phyloP scores from a whole-genome alignment of 306 rosid genomes.

The Casuarina equisetifolia region DNA sequence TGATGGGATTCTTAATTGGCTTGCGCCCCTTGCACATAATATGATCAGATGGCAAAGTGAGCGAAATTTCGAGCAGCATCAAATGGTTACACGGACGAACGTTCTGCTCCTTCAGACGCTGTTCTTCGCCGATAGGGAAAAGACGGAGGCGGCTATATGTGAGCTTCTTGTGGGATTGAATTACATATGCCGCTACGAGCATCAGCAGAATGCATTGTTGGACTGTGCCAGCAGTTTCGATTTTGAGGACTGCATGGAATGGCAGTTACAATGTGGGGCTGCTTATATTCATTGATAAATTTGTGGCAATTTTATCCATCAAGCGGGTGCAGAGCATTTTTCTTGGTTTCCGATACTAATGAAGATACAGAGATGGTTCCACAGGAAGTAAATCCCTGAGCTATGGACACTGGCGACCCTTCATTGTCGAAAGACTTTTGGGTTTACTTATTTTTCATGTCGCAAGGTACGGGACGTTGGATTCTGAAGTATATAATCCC shows the following conservation, averaged over 20 bases:
- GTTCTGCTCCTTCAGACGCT: constrained; percentile 86
- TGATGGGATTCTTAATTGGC: constrained; percentile 75
- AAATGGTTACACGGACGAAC: constrained; percentile 61
- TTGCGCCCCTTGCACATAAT: constrained; percentile 80
- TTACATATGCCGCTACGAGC: constrained; percentile 93
- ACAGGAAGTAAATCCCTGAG: constrained; percentile 45
- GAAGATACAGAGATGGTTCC: constrained; percentile 25
- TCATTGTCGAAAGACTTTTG: constrained; percentile 32
- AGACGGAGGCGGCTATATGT: constrained; percentile 82
- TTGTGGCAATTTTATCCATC: constrained; percentile 32
- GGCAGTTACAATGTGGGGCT: constrained; percentile 76
- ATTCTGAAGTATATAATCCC: constrained; percentile 32
- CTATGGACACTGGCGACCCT: constrained; percentile 37
- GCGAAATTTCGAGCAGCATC: constrained; percentile 87
- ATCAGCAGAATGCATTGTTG: constrained; percentile 84
- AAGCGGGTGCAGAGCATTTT: constrained; percentile 34
- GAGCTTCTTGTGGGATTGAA: constrained; percentile 87
- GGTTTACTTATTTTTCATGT: constrained; percentile 32
- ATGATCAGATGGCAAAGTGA: constrained; percentile 99
- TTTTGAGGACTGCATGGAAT: constrained; percentile 83
- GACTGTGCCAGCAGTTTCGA: constrained; percentile 91
- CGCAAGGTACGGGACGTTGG: constrained; percentile 41
- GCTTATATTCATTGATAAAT: constrained; percentile 51
- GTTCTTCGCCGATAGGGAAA: constrained; percentile 74
- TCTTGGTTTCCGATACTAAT: constrained; percentile 33